Conservation (phyloP, 148 eudicot genomes). For the Chenopodium album region DNA sequence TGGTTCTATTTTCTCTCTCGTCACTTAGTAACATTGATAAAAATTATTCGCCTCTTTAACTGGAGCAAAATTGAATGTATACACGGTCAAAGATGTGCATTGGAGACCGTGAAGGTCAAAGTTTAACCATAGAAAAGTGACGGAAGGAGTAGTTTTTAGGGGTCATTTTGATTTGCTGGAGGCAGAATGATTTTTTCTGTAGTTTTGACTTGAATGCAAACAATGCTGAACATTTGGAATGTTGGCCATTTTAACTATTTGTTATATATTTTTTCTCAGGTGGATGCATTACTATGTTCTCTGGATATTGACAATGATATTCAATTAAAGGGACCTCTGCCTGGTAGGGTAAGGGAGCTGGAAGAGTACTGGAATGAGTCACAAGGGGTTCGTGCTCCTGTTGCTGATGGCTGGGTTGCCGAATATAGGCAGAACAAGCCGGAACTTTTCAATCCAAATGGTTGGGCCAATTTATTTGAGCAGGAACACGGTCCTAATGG, state of each 20-base stretch:
- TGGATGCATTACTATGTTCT: conserved; percentile 73
- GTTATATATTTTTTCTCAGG: conserved; percentile 43
- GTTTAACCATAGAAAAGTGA: no score
- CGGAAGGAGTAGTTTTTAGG: not conserved
- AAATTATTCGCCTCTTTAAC: not conserved
- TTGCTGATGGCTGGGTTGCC: conserved; percentile 74
- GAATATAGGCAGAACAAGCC: conserved; percentile 54
- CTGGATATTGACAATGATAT: conserved; percentile 80
- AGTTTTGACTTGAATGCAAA: not conserved
- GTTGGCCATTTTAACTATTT: not conserved
- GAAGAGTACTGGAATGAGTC: conserved; percentile 97
- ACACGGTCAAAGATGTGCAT: no score
- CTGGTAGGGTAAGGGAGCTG: conserved; percentile 77
- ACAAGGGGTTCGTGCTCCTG: conserved; percentile 55
- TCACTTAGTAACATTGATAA: not conserved
- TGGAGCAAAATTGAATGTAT: not conserved
- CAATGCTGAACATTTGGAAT: not conserved
- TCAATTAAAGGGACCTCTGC: conserved; percentile 61
- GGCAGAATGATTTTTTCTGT: not conserved
- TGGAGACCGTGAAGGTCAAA: no score
- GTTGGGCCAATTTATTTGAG: conserved; percentile 85
- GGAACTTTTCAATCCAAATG: conserved; percentile 53
- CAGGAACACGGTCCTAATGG: conserved; percentile 77
- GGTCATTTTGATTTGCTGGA: not conserved
- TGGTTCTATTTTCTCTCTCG: not conserved